These are phyloP conservation scores for Backusella morwellensis DNA, from an alignment of 192 early-diverging fungal genomes.

Conservation along the genomic window DNA sequence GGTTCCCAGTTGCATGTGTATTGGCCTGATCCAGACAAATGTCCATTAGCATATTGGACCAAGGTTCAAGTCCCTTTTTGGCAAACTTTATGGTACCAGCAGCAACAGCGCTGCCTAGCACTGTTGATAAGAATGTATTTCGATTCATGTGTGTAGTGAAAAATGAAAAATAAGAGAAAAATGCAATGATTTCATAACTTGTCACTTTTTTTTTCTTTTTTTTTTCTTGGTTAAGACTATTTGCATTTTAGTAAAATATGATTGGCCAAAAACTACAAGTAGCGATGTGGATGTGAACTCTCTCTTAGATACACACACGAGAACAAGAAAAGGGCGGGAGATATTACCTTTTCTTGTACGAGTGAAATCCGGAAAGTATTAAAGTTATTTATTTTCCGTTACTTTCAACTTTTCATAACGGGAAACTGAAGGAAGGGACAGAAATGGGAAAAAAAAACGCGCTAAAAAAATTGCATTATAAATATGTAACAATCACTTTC, in stretches of 20 bases:
- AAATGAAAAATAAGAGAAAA: neutral
- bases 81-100: neutral
- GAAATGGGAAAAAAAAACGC: neutral
- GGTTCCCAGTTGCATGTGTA: neutral
- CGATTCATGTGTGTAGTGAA: neutral
- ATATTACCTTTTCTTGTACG: neutral
- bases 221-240: neutral
- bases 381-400: neutral
- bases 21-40: neutral
- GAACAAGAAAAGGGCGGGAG: neutral
- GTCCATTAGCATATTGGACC: neutral
- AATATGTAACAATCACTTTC: neutral
- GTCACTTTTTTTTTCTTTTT: neutral
- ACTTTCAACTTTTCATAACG: neutral
- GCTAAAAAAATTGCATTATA: conserved; percentile 9
- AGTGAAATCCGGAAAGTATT: neutral
- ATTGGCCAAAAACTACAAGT: neutral
- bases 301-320: neutral
- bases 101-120: neutral
- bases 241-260: neutral
- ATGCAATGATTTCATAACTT: neutral
- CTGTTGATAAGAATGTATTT: neutral
- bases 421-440: neutral
- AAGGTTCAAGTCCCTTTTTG: neutral
- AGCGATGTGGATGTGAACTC: neutral